Base-by-base conservation (phyloP, 306 rosid species). In the Vigna radiata region DNA sequence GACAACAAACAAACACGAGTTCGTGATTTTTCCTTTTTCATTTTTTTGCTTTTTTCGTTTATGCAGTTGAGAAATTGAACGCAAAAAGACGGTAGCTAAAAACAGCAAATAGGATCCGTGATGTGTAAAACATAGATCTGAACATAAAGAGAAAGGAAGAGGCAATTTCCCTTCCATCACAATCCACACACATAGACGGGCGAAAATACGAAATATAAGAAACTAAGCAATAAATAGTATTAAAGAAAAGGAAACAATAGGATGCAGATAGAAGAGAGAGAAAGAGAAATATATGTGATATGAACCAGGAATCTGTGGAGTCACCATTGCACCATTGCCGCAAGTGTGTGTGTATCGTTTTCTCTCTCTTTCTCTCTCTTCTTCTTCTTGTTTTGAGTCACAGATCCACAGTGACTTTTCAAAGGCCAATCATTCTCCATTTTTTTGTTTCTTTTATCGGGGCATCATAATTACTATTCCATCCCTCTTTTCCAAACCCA, bases 261-360 rank as follows among this genome's bases (percentile, higher is more conserved):
- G 76, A 83, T 77, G 49, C 17, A 63, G 56, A 37, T 75, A 73
- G 43, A 25, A 53, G 44, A 71, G 73, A 72, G 82, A 72, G 47
- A 44, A 76, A 17, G 43, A 46, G 21, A 44, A 66, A 50, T 73
- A 56, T 63, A 65, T 27, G 72, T 48, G 72, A 70, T 76, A 47
- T 52, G 78, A 81, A 61, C 83, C 79, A 75, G 86, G 91, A 85
- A 91, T 82, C 88, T 55, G 68, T 62, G 73, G 86, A 81, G 87
- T 79, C 85, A 25, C 81, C 90, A 56, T 79, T 68, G 80, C 89
- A 25, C 81, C 90, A 56, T 79, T 68, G 80, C 89, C 70, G 77
- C 82, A 75, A 81, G 70, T 53, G 58, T 73, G 58, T 73, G 37
- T 59, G 53, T 4, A 25, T 14, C 76, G 6, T 60, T 27, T 47